Percentiles rank a stretch among this genome's conserved stretches.
These are phyloP conservation scores for Aspergillus incahuasiensis DNA, from an alignment of 495 filamentous ascomycete species.

Conservation along the genomic window DNA sequence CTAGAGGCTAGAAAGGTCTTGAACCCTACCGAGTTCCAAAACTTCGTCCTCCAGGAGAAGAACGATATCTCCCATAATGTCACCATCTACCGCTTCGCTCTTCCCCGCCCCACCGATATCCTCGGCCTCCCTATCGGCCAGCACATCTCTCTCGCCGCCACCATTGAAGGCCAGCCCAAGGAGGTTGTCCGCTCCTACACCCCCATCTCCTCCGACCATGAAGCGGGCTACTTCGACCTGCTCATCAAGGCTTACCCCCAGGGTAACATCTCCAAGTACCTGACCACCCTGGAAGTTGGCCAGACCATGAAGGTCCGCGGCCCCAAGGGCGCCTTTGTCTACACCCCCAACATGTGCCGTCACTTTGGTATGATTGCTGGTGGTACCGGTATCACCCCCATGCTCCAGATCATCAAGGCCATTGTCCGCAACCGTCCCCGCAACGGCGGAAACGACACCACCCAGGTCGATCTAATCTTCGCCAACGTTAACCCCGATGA, in stretches of 20 bases:
- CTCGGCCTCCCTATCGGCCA: slow-evolving; percentile 97
- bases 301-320: slow-evolving; percentile 84
- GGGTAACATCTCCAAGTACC: slow-evolving; percentile 91
- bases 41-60: slow-evolving; percentile 87
- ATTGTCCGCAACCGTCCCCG: slow-evolving; percentile 74
- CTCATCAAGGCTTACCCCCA: slow-evolving; percentile 96
- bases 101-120: slow-evolving; percentile 71
- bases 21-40: slow-evolving; percentile 80
- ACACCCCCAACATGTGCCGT: slow-evolving; percentile 88
- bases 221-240: slow-evolving; percentile 92
- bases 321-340: slow-evolving; percentile 95
- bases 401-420: slow-evolving; percentile 91
- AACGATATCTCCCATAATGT: slow-evolving; percentile 94
- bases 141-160: slow-evolving; percentile 92
- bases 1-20: slow-evolving; percentile 73
- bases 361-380: slow-evolving; percentile 97
- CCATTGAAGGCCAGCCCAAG: slow-evolving; percentile 68
- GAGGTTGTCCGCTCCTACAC: slow-evolving; percentile 96
- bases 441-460: slow-evolving; percentile 68
- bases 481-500: slow-evolving; percentile 93
- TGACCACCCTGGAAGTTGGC: slow-evolving; percentile 75
- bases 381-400: slow-evolving; percentile 96
- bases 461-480: slow-evolving; percentile 89
- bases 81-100: slow-evolving; percentile 90
- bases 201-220: slow-evolving; percentile 87